These are phyloP conservation scores for Paspalum notatum DNA, from an alignment of 176 grass and related monocot genomes.

Conservation along the genomic window DNA sequence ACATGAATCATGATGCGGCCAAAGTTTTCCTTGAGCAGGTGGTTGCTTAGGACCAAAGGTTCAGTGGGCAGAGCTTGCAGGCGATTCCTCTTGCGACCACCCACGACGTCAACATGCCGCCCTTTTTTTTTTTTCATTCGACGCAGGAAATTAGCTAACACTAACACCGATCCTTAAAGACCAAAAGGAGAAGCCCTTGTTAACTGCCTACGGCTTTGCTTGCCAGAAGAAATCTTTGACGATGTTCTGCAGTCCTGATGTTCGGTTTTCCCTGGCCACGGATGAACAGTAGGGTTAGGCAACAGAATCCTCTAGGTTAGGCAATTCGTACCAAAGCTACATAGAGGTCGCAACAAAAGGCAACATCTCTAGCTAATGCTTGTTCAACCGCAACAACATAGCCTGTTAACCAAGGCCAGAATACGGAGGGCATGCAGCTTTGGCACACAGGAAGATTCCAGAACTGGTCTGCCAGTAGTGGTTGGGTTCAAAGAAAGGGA, in stretches of 20 bases:
- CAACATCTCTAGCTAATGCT: constrained; percentile 8
- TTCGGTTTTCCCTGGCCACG: constrained; percentile 32
- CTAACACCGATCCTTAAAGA: no score
- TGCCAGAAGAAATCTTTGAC: constrained; percentile 38
- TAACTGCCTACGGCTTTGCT: constrained; percentile 26
- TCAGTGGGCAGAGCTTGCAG: constrained; percentile 21
- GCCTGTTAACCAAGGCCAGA: neutral
- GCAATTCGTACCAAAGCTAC: constrained; percentile 34
- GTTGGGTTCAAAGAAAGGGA: neutral
- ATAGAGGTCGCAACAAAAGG: constrained; percentile 19
- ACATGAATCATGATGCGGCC: neutral
- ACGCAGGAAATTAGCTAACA: no score
- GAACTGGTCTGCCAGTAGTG: neutral
- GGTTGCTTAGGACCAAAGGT: constrained; percentile 51
- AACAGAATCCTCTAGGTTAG: constrained; percentile 53
- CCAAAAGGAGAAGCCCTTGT: neutral
- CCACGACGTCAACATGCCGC: neutral
- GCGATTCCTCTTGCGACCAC: constrained; percentile 27
- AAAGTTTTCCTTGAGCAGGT: constrained; percentile 38
- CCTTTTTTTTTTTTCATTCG: no score
- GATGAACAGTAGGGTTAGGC: constrained; percentile 50
- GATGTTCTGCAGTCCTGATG: constrained; percentile 7
- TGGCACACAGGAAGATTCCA: neutral
- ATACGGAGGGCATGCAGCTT: neutral
- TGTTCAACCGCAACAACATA: constrained; percentile 9